Evolutionary conservation across 2,329 filamentous ascomycete genomes (phyloP).

Genomic region (Aspergillus costaricaensis): DNA sequence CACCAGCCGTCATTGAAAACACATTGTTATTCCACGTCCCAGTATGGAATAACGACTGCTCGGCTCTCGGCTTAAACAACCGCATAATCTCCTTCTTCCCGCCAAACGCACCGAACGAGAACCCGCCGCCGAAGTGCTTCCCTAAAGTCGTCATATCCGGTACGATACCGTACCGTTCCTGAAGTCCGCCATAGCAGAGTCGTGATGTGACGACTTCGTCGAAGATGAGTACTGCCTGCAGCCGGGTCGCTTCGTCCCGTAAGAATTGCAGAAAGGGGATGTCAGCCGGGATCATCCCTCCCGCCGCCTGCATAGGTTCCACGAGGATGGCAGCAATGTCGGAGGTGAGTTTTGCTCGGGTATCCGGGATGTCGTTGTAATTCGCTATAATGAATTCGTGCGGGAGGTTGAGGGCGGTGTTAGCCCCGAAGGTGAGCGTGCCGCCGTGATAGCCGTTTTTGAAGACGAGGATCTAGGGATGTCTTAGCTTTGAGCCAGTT

Average conservation of each 20-base stretch:
- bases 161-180: constrained; percentile 44
- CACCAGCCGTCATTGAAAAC: constrained; percentile 60
- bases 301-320: constrained; percentile 67
- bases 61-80: constrained; percentile 53
- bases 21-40: constrained; percentile 71
- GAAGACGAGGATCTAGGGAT: constrained; percentile 50
- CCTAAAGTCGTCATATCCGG: constrained; percentile 67
- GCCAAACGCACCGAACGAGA: constrained; percentile 68
- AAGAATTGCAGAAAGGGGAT: constrained; percentile 56
- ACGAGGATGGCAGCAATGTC: constrained; percentile 63
- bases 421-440: constrained; percentile 48
- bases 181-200: constrained; percentile 55
- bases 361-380: constrained; percentile 62
- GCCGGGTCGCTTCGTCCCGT: constrained; percentile 50
- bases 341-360: constrained; percentile 45
- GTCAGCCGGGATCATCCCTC: constrained; percentile 57
- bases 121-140: constrained; percentile 67
- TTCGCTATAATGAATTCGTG: constrained; percentile 61
- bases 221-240: constrained; percentile 63
- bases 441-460: constrained; percentile 58
- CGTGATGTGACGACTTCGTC: constrained; percentile 74
- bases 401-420: constrained; percentile 47
- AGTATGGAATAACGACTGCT: constrained; percentile 53
- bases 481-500: neutral
- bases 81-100: constrained; percentile 61